A percentile compares a stretch with the other conserved stretches of the same genome.
Evolutionary conservation across 2,329 filamentous ascomycete species (phyloP).

Genomic region (Talaromyces sp.): DNA sequence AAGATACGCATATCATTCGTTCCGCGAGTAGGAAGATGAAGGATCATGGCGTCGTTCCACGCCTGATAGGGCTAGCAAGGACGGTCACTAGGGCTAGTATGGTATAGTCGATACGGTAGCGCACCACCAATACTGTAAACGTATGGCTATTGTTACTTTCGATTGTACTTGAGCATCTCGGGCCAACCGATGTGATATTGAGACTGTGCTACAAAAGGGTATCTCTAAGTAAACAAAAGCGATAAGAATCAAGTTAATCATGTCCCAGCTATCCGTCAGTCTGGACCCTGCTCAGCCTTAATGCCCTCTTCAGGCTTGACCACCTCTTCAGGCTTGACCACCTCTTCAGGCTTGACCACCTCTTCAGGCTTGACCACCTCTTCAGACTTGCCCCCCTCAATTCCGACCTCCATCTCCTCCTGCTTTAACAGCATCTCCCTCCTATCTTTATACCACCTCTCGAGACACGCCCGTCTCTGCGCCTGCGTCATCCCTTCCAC

Average conservation of each 20-base stretch:
- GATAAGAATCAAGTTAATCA: neutral
- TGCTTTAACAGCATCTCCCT: conserved; percentile 46
- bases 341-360: neutral
- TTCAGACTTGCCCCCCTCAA: neutral
- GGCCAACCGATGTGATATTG: neutral
- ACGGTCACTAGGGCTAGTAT: neutral
- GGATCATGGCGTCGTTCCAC: neutral
- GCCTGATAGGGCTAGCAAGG: neutral
- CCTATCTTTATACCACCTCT: conserved; percentile 72
- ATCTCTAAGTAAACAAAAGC: neutral
- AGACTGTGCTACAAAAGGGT: neutral
- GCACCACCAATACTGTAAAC: neutral
- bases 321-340: neutral
- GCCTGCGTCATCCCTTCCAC: conserved; percentile 90
- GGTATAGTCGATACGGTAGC: neutral
- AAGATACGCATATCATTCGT: neutral
- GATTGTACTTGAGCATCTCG: neutral
- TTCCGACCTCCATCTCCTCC: neutral
- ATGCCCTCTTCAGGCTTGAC: neutral
- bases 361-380: neutral
- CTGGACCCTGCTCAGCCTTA: neutral
- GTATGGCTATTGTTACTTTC: neutral
- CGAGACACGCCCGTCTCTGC: conserved; percentile 71
- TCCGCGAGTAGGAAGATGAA: neutral
- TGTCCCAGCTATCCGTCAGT: neutral